Evolutionary conservation across 306 rosid genomes (phyloP).

Genomic region (Amphicarpaea edgeworthii): DNA sequence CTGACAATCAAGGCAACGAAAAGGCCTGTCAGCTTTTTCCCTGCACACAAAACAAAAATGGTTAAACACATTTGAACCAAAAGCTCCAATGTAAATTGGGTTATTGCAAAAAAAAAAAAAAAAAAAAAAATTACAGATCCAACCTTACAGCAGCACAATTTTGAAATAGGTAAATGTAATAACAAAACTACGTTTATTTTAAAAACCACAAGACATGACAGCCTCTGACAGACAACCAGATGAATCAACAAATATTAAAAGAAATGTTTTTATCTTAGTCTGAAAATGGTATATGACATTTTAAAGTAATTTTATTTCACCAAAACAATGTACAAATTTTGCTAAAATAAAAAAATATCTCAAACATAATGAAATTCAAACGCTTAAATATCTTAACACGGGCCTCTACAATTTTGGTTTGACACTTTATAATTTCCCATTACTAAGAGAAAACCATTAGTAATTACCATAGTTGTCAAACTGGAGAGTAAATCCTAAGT

Average conservation of each 20-base stretch:
- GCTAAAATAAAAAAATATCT: too few relatives aligned
- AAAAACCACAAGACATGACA: constrained; percentile 33
- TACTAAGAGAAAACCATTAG: too few relatives aligned
- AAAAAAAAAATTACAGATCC: background rate
- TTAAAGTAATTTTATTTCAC: too few relatives aligned
- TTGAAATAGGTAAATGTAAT: constrained; percentile 8
- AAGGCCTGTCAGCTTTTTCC: constrained; percentile 97
- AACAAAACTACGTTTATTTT: constrained; percentile 1
- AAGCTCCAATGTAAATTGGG: constrained; percentile 25
- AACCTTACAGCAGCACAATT: constrained; percentile 16
- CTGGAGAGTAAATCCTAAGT: too few relatives aligned
- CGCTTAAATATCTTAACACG: too few relatives aligned
- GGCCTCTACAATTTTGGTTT: too few relatives aligned
- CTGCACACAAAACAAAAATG: constrained; percentile 58
- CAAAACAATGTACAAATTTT: too few relatives aligned
- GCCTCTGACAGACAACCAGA: constrained; percentile 16
- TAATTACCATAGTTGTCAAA: too few relatives aligned
- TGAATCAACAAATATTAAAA: constrained; percentile 5
- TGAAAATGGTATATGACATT: too few relatives aligned
- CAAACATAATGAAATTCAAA: too few relatives aligned
- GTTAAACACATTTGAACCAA: constrained; percentile 37
- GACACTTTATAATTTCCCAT: too few relatives aligned
- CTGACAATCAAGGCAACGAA: constrained; percentile 97
- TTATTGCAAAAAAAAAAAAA: background rate
- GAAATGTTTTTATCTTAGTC: too few relatives aligned